Base-by-base conservation (phyloP, 805 yeast genomes). In the Lachancea kluyveri region DNA sequence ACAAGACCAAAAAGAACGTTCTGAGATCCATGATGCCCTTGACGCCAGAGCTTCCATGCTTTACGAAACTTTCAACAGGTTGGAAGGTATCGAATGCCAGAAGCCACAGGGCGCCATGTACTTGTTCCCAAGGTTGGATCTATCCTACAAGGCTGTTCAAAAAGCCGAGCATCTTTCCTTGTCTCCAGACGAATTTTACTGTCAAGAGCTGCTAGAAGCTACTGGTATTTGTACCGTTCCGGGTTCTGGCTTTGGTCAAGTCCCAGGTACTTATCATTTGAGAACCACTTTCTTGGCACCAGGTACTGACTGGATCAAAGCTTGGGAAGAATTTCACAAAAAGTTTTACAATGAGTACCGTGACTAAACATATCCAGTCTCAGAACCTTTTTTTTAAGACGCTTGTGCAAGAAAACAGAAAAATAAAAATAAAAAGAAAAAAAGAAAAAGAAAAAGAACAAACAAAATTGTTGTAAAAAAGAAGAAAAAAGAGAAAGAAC, bases 191-290 rank as follows among this genome's bases (percentile, higher is more conserved):
- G 96, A 83, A 56, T 75, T 82, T 42, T 92, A 92, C 65, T 88
- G 96, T 59, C 68, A 80, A 54, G 79, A 80, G 45, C 66, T 92
- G 37, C 69, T 92, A 44, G 90, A 90, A 43, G 59, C 64, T 28
- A 87, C 98, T 5, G 99, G 99, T 46, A 86, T 92, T 39, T 92
- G 99, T 62, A 85, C 94, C 26, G 94, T 92, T 41, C 97, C 99
- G 18, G 99, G 98, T 24, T 77, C 86, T 20, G 99, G 99, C 0
- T 92, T 92, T 50, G 96, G 97, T 19, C 98, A 92, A 62, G 80
- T 69, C 28, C 78, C 77, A 28, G 94, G 86, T 13, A 87, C 96
- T 4, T 81, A 70, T 64, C 99, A 92, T 55, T 71, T 92, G 48
- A 79, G 99, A 69, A 92, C 98, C 1, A 92, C 99, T 1, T 92